phyloP scores from a whole-genome alignment of 2,329 filamentous ascomycete species.

The Calonectria henricotiae region DNA sequence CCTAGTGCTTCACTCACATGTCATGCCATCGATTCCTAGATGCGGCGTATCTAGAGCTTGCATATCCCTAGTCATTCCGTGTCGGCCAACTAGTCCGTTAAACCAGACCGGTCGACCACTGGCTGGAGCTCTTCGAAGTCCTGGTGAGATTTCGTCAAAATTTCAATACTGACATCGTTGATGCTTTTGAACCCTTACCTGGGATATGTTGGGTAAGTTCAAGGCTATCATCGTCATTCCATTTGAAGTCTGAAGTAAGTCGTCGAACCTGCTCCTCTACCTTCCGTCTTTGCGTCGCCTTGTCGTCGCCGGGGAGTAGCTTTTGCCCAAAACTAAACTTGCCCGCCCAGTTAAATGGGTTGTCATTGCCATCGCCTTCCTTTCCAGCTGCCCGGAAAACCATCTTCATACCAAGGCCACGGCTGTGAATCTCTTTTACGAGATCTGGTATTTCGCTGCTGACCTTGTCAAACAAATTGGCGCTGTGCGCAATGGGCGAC shows the following conservation, averaged over 20 bases:
- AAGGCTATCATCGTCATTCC: constrained; percentile 38
- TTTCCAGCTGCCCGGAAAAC: constrained; percentile 36
- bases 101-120: constrained; percentile 36
- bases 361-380: constrained; percentile 32
- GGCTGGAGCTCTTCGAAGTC: constrained; percentile 18
- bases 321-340: constrained; percentile 40
- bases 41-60: constrained; percentile 28
- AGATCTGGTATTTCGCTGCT: constrained; percentile 33
- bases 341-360: constrained; percentile 40
- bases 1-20: constrained; percentile 3
- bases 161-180: accelerated
- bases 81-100: constrained; percentile 33
- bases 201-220: constrained; percentile 42
- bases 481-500: constrained; percentile 37
- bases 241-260: constrained; percentile 36
- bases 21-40: constrained; percentile 29
- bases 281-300: constrained; percentile 31
- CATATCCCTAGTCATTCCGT: constrained; percentile 33
- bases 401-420: constrained; percentile 40
- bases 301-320: constrained; percentile 20
- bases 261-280: constrained; percentile 39
- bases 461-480: constrained; percentile 38
- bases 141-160: background rate
- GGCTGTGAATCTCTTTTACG: constrained; percentile 25
- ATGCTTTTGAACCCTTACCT: constrained; percentile 6